A percentile compares a stretch with the other conserved stretches of the same genome.
phyloP scores from a whole-genome alignment of 2,329 filamentous ascomycete species.

The Paecilomyces variotii region DNA sequence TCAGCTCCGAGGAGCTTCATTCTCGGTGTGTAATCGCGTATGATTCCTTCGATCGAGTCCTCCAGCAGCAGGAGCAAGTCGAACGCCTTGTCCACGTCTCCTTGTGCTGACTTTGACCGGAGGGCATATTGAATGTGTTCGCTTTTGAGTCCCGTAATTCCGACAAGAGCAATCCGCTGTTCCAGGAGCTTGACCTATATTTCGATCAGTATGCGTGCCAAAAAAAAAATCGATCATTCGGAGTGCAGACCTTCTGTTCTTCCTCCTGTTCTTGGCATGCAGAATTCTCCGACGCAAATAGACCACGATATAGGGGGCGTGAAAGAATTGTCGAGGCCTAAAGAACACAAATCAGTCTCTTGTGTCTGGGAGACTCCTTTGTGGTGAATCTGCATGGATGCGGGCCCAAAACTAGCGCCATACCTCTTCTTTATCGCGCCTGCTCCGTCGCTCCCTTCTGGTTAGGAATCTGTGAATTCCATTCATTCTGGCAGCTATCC shows the following conservation, averaged over 20 bases:
- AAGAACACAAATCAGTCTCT: not conserved
- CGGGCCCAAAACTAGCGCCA: not conserved
- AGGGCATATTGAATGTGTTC: conserved; percentile 57
- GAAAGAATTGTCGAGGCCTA: conserved; percentile 18
- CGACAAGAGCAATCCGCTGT: conserved; percentile 44
- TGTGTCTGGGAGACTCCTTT: not conserved
- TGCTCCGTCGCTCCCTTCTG: conserved; percentile 27
- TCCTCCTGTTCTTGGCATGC: conserved; percentile 16
- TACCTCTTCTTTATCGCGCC: conserved; percentile 27
- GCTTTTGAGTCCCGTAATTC: conserved; percentile 50
- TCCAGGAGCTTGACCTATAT: conserved; percentile 45
- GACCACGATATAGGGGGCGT: conserved; percentile 19
- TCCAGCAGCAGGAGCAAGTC: conserved; percentile 71
- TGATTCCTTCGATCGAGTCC: conserved; percentile 70
- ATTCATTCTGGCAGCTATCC: conserved; percentile 23
- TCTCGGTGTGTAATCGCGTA: conserved; percentile 65
- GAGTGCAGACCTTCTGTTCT: conserved; percentile 25
- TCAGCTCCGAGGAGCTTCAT: conserved; percentile 73
- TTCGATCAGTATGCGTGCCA: not conserved
- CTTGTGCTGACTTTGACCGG: conserved; percentile 54
- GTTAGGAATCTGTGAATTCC: conserved; percentile 36
- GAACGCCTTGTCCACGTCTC: conserved; percentile 65
- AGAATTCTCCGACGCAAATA: conserved; percentile 21
- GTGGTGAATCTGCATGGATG: not conserved
- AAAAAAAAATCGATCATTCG: not conserved